A percentile compares a stretch with the other conserved stretches of the same genome.
Conservation (phyloP, 345 rosid genomes). For the Populus tremula region DNA sequence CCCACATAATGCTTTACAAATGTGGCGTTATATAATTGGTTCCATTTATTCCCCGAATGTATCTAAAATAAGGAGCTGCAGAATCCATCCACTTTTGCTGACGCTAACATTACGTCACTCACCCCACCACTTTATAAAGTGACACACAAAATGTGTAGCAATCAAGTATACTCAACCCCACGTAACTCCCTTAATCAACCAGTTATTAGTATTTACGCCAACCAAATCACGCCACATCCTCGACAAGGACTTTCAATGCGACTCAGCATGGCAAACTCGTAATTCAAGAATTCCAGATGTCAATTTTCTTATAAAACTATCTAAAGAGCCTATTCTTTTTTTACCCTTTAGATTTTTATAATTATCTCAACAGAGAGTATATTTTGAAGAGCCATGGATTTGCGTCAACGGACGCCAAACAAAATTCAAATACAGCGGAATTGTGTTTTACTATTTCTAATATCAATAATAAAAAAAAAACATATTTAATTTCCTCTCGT, state of each 20-base stretch:
- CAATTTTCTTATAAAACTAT: not conserved
- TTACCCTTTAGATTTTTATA: not conserved
- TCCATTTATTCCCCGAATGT: not conserved
- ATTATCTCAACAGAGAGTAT: not conserved
- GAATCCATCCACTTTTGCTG: not conserved
- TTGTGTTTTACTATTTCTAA: not conserved
- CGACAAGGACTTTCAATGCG: not conserved
- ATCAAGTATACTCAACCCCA: not conserved
- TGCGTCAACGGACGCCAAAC: slow-evolving; percentile 58
- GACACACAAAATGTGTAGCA: not conserved
- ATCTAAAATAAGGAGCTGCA: not conserved
- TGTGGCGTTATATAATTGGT: not conserved
- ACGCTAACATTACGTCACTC: not conserved
- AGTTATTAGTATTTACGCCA: not conserved
- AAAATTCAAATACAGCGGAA: slow-evolving; percentile 33
- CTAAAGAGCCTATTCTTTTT: not conserved
- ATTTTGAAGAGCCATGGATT: not conserved
- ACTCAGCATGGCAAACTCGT: not conserved
- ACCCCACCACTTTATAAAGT: not conserved
- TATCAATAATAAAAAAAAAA: not conserved
- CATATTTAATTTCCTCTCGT: not conserved
- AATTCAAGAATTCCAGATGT: not conserved
- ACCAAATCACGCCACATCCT: not conserved
- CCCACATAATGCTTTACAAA: not conserved
- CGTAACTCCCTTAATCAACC: not conserved